A percentile compares a stretch with the other conserved stretches of the same genome.
Conservation (phyloP, 2,329 filamentous ascomycete genomes). For the Fusarium caatingaense region DNA sequence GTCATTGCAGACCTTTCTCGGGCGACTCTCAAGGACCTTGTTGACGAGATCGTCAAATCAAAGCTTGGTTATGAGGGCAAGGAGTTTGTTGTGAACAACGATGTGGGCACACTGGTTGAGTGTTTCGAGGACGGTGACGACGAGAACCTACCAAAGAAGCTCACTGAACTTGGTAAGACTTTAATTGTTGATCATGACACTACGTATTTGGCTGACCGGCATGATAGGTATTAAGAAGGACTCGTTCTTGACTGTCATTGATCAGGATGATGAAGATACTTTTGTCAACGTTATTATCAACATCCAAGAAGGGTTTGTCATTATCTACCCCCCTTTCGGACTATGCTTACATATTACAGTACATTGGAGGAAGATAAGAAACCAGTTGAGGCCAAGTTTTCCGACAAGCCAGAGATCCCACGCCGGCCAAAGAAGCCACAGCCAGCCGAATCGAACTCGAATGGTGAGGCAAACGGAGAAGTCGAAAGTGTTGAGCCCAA, state of each 20-base stretch:
- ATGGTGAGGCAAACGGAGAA: constrained; percentile 56
- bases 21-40: constrained; percentile 82
- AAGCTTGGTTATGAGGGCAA: constrained; percentile 80
- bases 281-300: constrained; percentile 84
- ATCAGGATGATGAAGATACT: constrained; percentile 78
- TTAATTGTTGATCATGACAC: neutral
- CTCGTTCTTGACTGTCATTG: constrained; percentile 85
- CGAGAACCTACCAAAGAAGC: constrained; percentile 83
- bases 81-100: constrained; percentile 82
- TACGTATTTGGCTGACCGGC: constrained; percentile 26
- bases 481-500: constrained; percentile 49
- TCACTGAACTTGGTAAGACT: constrained; percentile 77
- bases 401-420: constrained; percentile 62
- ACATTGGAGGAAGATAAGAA: constrained; percentile 60
- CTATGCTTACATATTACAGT: constrained; percentile 52
- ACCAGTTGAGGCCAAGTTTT: constrained; percentile 62
- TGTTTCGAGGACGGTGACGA: constrained; percentile 76
- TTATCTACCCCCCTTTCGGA: neutral
- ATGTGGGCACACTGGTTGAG: constrained; percentile 78
- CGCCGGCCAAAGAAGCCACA: constrained; percentile 61
- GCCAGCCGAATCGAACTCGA: constrained; percentile 54
- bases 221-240: constrained; percentile 72
- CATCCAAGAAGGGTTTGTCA: constrained; percentile 70
- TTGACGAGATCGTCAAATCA: constrained; percentile 76
- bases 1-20: constrained; percentile 75